Base-by-base conservation (phyloP, 169 alveolate species). In the Theileria equi region DNA sequence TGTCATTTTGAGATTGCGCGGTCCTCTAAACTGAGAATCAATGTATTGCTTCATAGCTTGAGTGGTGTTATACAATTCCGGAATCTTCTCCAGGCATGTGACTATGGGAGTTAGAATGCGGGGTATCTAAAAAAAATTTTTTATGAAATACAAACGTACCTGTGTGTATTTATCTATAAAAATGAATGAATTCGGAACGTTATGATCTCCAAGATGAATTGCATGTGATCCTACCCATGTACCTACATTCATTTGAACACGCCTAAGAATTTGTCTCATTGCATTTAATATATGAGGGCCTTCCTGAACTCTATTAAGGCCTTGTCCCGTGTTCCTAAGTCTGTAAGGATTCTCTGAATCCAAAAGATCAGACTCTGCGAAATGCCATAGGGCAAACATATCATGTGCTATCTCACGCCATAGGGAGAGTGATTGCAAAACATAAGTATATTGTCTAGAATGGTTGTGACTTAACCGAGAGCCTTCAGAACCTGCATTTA, bases 201-300 rank as follows among this genome's bases (percentile, higher is more conserved):
- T 94, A 67, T 92, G 92, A 50, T 94, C 98, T 0, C 98, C 97
- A 53, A 92, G 81, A 60, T 93, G 97, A 16, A 94, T 89, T 61
- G 92, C 91, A 36, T 93, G 80, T 8, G 98, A 94, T 3, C 98
- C 98, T 19, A 93, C 92, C 98, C 98, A 94, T 19, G 90, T 81
- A 6, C 94, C 93, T 19, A 88, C 62, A 50, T 86, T 62, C 23
- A 71, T 61, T 64, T 92, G 96, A 47, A 92, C 96, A 29, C 82
- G 55, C 48, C 82, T 81, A 21, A 93, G 65, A 13, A 93, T 93
- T 61, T 81, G 78, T 36, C 87, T 59, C 95, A 91, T 90, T 19
- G 80, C 92, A 44, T 53, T 81, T 11, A 81, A 53, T 11, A 91
- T 93, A 25, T 77, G 54, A 26, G 81, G 94, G 17, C 89, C 88